These are phyloP conservation scores for Beauveria sp. DNA, from an alignment of 2,329 filamentous ascomycete species.

Conservation along the genomic window DNA sequence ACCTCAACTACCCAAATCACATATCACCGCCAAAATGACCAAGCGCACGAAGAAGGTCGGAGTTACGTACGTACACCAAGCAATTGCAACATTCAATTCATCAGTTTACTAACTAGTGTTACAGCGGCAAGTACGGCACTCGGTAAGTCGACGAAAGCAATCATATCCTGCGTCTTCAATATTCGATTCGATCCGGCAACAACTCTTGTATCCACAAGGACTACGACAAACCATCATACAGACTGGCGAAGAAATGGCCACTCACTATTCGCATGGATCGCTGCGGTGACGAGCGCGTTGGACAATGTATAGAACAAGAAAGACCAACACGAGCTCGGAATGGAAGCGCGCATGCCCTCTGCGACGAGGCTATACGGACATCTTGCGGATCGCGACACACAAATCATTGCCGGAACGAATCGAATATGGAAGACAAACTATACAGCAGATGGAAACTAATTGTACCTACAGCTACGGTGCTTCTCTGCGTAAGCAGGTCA, in stretches of 20 bases:
- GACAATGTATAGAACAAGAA: background rate
- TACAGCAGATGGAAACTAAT: constrained; percentile 20
- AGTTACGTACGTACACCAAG: constrained; percentile 56
- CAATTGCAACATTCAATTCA: constrained; percentile 1
- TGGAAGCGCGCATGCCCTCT: background rate
- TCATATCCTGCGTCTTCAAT: background rate
- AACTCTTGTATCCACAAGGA: background rate
- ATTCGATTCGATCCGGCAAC: constrained; percentile 10
- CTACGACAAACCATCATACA: background rate
- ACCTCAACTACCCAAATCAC: constrained; percentile 27
- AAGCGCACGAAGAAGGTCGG: constrained; percentile 97
- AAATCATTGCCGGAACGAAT: background rate
- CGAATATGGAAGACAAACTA: background rate
- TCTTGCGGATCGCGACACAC: background rate
- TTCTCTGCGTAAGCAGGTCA: constrained; percentile 90
- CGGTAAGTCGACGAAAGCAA: constrained; percentile 53
- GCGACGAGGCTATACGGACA: background rate
- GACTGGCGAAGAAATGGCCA: background rate
- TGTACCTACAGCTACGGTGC: constrained; percentile 75
- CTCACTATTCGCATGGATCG: background rate
- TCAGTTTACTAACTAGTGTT: constrained; percentile 23
- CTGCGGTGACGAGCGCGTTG: background rate
- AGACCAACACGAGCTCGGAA: background rate
- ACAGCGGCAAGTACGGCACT: constrained; percentile 82
- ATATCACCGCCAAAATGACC: constrained; percentile 65